Evolutionary conservation across 2,329 filamentous ascomycete genomes (phyloP), one percentile per base, ranked within the genome.

Genomic region (Neofusicoccum cordaticola): DNA sequence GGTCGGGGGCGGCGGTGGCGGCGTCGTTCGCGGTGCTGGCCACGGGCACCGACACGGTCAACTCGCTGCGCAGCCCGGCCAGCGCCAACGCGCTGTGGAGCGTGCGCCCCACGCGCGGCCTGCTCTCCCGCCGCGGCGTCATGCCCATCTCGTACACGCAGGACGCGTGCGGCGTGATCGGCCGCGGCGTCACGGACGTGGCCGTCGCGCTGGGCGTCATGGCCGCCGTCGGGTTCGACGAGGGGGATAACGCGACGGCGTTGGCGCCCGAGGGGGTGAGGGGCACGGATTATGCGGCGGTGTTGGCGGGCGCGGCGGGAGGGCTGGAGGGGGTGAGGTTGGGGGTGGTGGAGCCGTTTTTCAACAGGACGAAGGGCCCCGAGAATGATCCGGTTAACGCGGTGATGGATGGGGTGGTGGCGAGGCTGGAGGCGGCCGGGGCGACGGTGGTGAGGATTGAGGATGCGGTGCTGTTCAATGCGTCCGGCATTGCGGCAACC

Each of bases 41-140:
- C 0, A 84, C 84, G 9, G 86, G 86, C 0, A 86, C 84, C 1
- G 85, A 88, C 68, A 87, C 86, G 0, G 84, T 89, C 60, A 89
- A 89, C 70, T 87, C 84, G 6, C 74, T 89, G 8, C 79, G 85
- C 15, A 88, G 83, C 62, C 87, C 87, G 0, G 86, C 87, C 12
- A 86, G 83, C 48, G 86, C 86, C 2, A 88, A 87, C 67, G 82
- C 81, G 12, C 75, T 89, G 19, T 86, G 86, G 67, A 87, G 86
- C 66, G 80, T 88, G 62, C 78, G 86, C 22, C 86, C 87, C 2
- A 86, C 84, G 0, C 71, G 79, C 35, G 85, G 85, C 0, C 69
- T 84, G n/a, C 76, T 88, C 13, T 81, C 81, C 0, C 72, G 80
- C 7, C 71, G 73, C 0, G 85, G 85, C 0, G 79, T 87, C 35